Evolutionary conservation across 306 rosid genomes (phyloP).

Genomic region (Quillaja saponaria): DNA sequence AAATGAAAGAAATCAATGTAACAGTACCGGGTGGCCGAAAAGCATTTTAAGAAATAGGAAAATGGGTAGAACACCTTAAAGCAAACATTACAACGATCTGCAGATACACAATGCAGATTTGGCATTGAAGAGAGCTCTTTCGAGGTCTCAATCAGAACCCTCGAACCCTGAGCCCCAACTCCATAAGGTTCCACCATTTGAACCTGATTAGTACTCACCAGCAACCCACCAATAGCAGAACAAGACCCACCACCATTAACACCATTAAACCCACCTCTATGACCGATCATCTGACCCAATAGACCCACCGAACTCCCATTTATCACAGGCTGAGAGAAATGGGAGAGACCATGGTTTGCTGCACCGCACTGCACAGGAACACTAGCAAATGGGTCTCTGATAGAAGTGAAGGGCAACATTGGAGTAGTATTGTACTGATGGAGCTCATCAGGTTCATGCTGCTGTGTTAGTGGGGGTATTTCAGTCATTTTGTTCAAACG

Average conservation of each 20-base stretch:
- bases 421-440: slow-evolving; percentile 27
- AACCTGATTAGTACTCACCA: slow-evolving; percentile 17
- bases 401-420: neutral
- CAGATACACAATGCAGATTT: slow-evolving; percentile 40
- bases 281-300: slow-evolving; percentile 21
- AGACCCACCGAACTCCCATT: slow-evolving; percentile 21
- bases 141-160: slow-evolving; percentile 47
- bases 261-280: slow-evolving; percentile 17
- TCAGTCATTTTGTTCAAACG: slow-evolving; percentile 39
- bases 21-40: slow-evolving; percentile 4
- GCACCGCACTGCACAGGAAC: slow-evolving; percentile 47
- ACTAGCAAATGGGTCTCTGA: slow-evolving; percentile 23
- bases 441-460: neutral
- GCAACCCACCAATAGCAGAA: slow-evolving; percentile 4
- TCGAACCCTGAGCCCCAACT: slow-evolving; percentile 30
- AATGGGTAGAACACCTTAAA: slow-evolving; percentile 53
- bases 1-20: neutral
- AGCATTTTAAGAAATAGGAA: neutral
- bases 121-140: slow-evolving; percentile 91
- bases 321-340: slow-evolving; percentile 13
- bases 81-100: slow-evolving; percentile 45
- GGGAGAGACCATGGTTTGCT: slow-evolving; percentile 29
- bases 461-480: slow-evolving; percentile 17
- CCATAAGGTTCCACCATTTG: slow-evolving; percentile 32
- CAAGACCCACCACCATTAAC: slow-evolving; percentile 18